Evolutionary conservation across 768 basidiomycete species (phyloP).

Genomic region (Auricularia auricula-judae): DNA sequence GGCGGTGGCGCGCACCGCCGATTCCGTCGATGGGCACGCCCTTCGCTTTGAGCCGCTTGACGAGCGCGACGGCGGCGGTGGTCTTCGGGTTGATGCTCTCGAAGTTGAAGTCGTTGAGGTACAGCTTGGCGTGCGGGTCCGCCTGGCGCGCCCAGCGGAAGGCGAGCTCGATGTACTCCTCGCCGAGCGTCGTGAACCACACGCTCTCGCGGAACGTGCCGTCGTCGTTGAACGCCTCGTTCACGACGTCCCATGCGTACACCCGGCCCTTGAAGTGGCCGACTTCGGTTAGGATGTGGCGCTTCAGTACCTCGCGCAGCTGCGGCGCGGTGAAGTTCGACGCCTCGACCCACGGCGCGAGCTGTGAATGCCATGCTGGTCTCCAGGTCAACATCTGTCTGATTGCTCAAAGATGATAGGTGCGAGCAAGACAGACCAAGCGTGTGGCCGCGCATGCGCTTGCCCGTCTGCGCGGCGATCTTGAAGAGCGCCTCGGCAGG

Average conservation of each 20-base stretch:
- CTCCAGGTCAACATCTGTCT: no score
- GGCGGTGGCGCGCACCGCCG: not conserved
- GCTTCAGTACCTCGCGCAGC: constrained; percentile 5
- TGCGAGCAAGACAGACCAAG: not conserved
- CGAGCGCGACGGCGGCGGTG: constrained; percentile 3
- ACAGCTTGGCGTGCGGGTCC: constrained; percentile 4
- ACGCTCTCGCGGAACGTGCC: constrained; percentile 6
- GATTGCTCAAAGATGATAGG: no score
- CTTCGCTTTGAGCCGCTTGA: constrained; percentile 2
- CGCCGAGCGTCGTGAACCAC: constrained; percentile 6
- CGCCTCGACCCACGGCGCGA: constrained; percentile 4
- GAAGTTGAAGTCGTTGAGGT: constrained; percentile 4
- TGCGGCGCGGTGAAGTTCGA: constrained; percentile 4
- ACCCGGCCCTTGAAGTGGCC: constrained; percentile 5
- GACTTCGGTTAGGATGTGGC: constrained; percentile 3
- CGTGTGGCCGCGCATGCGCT: not conserved
- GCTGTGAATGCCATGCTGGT: constrained; percentile 2
- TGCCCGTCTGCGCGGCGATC: constrained; percentile 1
- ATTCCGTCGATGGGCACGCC: constrained; percentile 8
- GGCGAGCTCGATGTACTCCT: constrained; percentile 6
- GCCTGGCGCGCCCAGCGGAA: constrained; percentile 4
- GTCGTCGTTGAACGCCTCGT: constrained; percentile 9
- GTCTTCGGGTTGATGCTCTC: constrained; percentile 3
- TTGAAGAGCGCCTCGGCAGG: not conserved
- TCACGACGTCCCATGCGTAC: constrained; percentile 9